Conservation (phyloP, 768 basidiomycete genomes). For the Leccinum pellstonianum region DNA sequence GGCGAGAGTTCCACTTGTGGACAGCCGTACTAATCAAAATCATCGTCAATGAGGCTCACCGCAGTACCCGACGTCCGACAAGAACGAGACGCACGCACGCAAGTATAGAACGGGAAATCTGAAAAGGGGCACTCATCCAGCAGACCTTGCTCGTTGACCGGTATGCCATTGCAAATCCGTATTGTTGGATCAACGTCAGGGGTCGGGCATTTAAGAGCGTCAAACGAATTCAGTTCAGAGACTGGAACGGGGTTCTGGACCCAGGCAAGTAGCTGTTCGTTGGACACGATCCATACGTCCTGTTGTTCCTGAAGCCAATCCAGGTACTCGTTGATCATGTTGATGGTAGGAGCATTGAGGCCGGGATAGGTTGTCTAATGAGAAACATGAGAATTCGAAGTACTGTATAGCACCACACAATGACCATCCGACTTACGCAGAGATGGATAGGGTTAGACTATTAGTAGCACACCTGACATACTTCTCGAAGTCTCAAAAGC, state of each 20-base stretch:
- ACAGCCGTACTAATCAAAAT: too few species aligned
- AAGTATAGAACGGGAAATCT: not conserved
- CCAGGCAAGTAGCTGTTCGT: not conserved
- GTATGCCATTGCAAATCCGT: not conserved
- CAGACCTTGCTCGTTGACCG: not conserved
- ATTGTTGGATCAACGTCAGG: not conserved
- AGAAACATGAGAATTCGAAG: not conserved
- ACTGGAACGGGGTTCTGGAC: not conserved
- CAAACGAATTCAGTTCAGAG: not conserved
- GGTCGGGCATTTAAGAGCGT: not conserved
- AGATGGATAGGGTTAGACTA: not conserved
- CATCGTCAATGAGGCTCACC: too few species aligned
- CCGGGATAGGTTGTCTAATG: not conserved
- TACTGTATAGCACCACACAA: not conserved
- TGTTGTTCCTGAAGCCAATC: not conserved
- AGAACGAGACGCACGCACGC: not conserved
- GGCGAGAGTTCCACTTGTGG: constrained; percentile 41
- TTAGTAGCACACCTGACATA: not conserved
- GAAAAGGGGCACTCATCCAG: not conserved
- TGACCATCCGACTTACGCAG: not conserved
- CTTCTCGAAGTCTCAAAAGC: not conserved
- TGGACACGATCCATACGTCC: constrained; percentile 4
- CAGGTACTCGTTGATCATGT: too few species aligned
- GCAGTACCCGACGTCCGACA: not conserved
- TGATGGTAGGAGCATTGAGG: not conserved